Percentiles rank a stretch among this genome's conserved stretches.
Evolutionary conservation across 108 stramenopile species (phyloP).

Genomic region (Nannochloropsis salina): DNA sequence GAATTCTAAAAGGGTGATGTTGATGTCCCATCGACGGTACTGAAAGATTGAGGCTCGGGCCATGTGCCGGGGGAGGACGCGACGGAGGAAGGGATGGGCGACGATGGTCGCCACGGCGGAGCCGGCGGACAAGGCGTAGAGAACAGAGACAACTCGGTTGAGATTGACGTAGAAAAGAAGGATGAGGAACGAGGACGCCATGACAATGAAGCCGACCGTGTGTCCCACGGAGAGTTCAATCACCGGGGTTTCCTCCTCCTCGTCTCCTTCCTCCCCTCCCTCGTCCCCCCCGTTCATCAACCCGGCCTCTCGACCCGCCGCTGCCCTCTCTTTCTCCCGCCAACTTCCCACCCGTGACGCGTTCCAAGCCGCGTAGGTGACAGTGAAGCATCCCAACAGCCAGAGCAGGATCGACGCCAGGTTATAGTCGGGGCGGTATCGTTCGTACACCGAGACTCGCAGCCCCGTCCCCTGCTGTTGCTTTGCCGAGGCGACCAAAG

Average conservation of each 20-base stretch:
- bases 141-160: constrained; percentile 64
- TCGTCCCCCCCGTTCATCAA: background rate
- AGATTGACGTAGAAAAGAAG: constrained; percentile 80
- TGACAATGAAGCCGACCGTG: constrained; percentile 68
- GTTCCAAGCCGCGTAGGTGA: constrained; percentile 29
- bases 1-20: constrained; percentile 24
- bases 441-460: constrained; percentile 10
- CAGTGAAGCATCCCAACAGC: constrained; percentile 32
- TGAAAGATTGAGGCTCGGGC: constrained; percentile 18
- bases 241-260: constrained; percentile 30
- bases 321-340: background rate
- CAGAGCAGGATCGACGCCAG: constrained; percentile 36
- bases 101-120: constrained; percentile 30
- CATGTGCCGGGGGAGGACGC: background rate
- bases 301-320: background rate
- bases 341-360: constrained; percentile 18
- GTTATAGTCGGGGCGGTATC: constrained; percentile 30
- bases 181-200: constrained; percentile 67
- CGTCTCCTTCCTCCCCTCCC: background rate
- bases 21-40: background rate
- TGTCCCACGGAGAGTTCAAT: constrained; percentile 70
- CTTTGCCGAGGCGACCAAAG: background rate
- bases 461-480: background rate
- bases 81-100: constrained; percentile 10
- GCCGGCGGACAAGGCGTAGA: constrained; percentile 55